Conservation (phyloP, 1,284 basidiomycete genomes). For the Apiotrichum laibachii region DNA sequence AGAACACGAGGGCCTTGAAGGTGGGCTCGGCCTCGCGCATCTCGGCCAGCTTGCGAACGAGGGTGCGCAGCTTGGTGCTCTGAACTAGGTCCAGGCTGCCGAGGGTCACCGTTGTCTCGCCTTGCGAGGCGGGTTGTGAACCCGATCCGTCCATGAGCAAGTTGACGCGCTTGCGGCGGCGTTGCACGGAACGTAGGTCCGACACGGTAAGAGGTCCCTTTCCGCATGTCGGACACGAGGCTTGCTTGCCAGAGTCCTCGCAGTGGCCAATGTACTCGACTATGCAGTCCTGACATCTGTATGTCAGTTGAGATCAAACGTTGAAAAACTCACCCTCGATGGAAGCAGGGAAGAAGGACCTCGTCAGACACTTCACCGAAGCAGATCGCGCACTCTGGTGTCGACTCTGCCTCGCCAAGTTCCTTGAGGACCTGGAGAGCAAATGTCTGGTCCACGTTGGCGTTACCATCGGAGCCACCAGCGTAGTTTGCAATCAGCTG, state of each 20-base stretch:
- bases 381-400: constrained; percentile 75
- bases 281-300: constrained; percentile 51
- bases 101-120: constrained; percentile 53
- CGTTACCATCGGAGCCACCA: constrained; percentile 50
- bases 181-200: constrained; percentile 42
- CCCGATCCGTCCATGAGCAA: not conserved
- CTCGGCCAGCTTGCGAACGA: constrained; percentile 42
- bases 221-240: constrained; percentile 46
- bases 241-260: constrained; percentile 46
- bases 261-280: constrained; percentile 48
- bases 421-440: constrained; percentile 66
- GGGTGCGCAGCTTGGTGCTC: constrained; percentile 63
- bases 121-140: constrained; percentile 19
- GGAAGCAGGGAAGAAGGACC: constrained; percentile 73
- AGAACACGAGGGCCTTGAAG: constrained; percentile 84
- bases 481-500: constrained; percentile 64
- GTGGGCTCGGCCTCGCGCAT: constrained; percentile 59
- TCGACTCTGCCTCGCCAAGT: constrained; percentile 52
- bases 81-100: constrained; percentile 78
- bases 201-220: constrained; percentile 41
- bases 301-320: constrained; percentile 18
- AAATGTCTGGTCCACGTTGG: constrained; percentile 53
- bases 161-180: constrained; percentile 49
- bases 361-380: constrained; percentile 54
- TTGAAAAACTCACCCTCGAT: constrained; percentile 61